phyloP scores from a whole-genome alignment of 1,284 basidiomycete genomes.

The Fistulina hepatica region DNA sequence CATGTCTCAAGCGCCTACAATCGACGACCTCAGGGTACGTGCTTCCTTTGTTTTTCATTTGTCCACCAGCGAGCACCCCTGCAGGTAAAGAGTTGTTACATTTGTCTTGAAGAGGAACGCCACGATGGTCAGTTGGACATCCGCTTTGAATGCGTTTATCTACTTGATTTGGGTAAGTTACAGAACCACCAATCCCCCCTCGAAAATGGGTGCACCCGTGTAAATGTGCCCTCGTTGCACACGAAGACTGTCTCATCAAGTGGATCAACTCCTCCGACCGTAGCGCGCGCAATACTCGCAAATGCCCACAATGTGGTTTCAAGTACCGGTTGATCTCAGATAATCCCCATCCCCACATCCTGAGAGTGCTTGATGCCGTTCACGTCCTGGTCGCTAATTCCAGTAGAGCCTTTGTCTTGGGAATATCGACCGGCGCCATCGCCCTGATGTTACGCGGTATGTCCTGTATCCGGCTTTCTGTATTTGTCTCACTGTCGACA shows the following conservation, averaged over 20 bases:
- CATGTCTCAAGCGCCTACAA: slow-evolving; percentile 27
- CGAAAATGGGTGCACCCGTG: slow-evolving; percentile 68
- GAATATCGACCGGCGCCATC: slow-evolving; percentile 34
- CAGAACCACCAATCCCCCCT: slow-evolving; percentile 26
- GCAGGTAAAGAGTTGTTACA: slow-evolving; percentile 66
- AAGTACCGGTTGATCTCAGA: slow-evolving; percentile 56
- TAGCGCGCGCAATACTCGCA: slow-evolving; percentile 52
- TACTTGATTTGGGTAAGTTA: neutral
- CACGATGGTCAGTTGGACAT: slow-evolving; percentile 3
- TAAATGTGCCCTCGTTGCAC: slow-evolving; percentile 66
- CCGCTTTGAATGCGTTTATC: neutral
- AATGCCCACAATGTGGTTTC: slow-evolving; percentile 68
- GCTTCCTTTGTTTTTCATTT: slow-evolving; percentile 1
- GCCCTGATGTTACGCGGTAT: slow-evolving; percentile 30
- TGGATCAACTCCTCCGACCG: slow-evolving; percentile 65
- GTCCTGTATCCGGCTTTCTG: slow-evolving; percentile 9
- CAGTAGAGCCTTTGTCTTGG: slow-evolving; percentile 40
- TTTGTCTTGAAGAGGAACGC: slow-evolving; percentile 62
- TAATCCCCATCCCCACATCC: slow-evolving; percentile 37
- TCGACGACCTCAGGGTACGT: slow-evolving; percentile 36
- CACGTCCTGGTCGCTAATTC: slow-evolving; percentile 37
- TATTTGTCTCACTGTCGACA: slow-evolving; percentile 3
- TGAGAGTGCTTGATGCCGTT: slow-evolving; percentile 38
- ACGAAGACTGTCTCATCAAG: slow-evolving; percentile 63
- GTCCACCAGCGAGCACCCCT: slow-evolving; percentile 2